Evolutionary conservation across 2,329 filamentous ascomycete species (phyloP), one percentile per base, ranked within the genome.

Genomic region (Allantophomopsis lycopodina): DNA sequence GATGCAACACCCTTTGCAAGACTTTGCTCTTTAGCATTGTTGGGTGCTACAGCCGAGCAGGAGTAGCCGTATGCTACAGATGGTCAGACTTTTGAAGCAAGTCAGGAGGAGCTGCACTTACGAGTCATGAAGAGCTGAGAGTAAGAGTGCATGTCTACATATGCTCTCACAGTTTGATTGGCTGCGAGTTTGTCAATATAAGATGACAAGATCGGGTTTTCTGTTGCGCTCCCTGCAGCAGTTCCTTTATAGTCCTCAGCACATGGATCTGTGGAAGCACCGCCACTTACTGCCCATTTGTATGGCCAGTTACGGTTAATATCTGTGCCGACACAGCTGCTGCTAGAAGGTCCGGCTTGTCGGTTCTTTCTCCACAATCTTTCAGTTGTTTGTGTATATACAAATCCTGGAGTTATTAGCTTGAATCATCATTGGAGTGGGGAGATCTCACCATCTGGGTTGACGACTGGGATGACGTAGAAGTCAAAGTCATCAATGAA

Each of bases 91-190:
- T 37, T 13, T 15, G n/a, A 37, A 14, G 18, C 42, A 46, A 46
- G 47, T 50, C 49, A 45, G 1, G 63, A n/a, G 14, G 28, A 43
- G 28, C 23, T 28, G 10, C 3, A 8, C 48, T 35, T 39, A 50
- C 49, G 69, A 14, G 67, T 64, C 42, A 73, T 64, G 42, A 79
- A 66, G 23, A 73, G 60, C 48, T 80, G 75, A 10, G 66, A 69
- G 57, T 78, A 82, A 0, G 72, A 66, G 57, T 82, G 77, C 52
- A 71, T 73, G 56, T 82, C 77, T 46, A 81, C 70, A 56, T 71
- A 82, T 2, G 78, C 61, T 49, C 72, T 69, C 32, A 80, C 59
- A 1, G 72, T 70, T 44, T 69, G 62, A 3, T 47, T 40, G 7
- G 49, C 41, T 3, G 61, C 58, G 17, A 76, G 50, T 32, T 55